Base-by-base conservation (phyloP, 1,139 yeast species). In the Taphrina sp. region DNA sequence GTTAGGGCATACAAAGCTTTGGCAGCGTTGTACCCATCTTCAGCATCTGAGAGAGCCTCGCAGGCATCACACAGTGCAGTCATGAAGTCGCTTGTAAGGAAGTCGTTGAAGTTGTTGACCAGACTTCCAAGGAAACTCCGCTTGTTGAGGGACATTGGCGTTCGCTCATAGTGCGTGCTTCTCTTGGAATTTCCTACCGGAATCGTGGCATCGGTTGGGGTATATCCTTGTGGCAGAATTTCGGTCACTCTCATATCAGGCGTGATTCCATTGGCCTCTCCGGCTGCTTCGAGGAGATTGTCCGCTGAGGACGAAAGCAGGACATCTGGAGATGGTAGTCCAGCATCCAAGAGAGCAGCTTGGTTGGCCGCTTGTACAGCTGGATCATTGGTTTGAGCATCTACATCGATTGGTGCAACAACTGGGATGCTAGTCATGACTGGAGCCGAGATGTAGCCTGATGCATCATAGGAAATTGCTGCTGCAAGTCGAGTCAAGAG, bases 291-390 rank as follows among this genome's bases (percentile, higher is more conserved):
- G 12, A 33, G 4, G 5, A 33, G n/a, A 5, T 5, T 17, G n/a
- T 33, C 36, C n/a, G 4, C 36, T 12, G 36, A 33, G 4, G 36
- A n/a, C 16, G 36, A 5, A 33, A 33, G 36, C 36, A 33, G n/a
- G 16, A 17, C 36, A 33, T 33, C 36, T 12, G 36, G 12, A n/a
- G 36, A 33, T 4, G n/a, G 36, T 17, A 33, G 5, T 17, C 36
- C 36, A 5, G 36, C 36, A 5, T 5, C 36, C 5, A 12, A 4
- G 10, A 33, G 36, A 5, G 5, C 16, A 5, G 36, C 36, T 33
- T 33, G 36, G n/a, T 33, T 33, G 36, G 5, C n/a, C 5, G 36
- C 36, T 33, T 33, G 36, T n/a, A 33, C 17, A n/a, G n/a, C n/a
- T 4, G 36, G 16, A 17, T 33, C 36, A 4, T 33, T 33, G 12